A percentile compares a stretch with the other conserved stretches of the same genome.
Conservation (phyloP, 2,329 filamentous ascomycete genomes). For the Fusarium sp. region DNA sequence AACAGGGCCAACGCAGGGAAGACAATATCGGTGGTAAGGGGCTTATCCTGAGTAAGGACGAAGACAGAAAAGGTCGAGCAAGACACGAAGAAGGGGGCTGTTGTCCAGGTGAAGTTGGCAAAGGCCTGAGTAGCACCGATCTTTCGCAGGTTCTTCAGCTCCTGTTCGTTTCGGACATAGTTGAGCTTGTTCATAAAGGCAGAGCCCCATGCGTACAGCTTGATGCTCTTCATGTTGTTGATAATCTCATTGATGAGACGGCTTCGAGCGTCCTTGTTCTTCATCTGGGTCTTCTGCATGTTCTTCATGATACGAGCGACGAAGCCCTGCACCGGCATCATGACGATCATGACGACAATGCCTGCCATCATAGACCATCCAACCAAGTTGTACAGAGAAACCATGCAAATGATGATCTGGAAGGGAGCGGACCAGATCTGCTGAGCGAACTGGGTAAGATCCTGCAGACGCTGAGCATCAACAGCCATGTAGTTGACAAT, state of each 20-base stretch:
- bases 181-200: conserved; percentile 99
- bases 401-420: conserved; percentile 95
- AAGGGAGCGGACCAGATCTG: conserved; percentile 97
- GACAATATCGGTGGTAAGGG: conserved; percentile 92
- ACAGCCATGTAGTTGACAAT: conserved; percentile 99
- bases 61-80: conserved; percentile 97
- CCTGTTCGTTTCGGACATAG: conserved; percentile 93
- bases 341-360: conserved; percentile 93
- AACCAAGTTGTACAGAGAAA: conserved; percentile 94
- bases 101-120: conserved; percentile 98
- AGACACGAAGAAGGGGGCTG: conserved; percentile 95
- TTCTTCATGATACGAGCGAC: conserved; percentile 95
- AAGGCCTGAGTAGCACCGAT: conserved; percentile 95
- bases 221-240: conserved; percentile 99
- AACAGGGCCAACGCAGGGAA: conserved; percentile 94
- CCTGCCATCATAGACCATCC: conserved; percentile 96
- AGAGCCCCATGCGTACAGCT: conserved; percentile 96
- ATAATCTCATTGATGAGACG: conserved; percentile 96
- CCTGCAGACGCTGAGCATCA: conserved; percentile 93
- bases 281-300: conserved; percentile 96
- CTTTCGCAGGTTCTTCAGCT: conserved; percentile 93
- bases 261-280: conserved; percentile 96
- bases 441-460: conserved; percentile 94
- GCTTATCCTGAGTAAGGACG: conserved; percentile 82
- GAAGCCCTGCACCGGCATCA: conserved; percentile 95